Evolutionary conservation across 2,329 filamentous ascomycete species (phyloP), one percentile per base, ranked within the genome.

Genomic region (Diaporthe batatas): DNA sequence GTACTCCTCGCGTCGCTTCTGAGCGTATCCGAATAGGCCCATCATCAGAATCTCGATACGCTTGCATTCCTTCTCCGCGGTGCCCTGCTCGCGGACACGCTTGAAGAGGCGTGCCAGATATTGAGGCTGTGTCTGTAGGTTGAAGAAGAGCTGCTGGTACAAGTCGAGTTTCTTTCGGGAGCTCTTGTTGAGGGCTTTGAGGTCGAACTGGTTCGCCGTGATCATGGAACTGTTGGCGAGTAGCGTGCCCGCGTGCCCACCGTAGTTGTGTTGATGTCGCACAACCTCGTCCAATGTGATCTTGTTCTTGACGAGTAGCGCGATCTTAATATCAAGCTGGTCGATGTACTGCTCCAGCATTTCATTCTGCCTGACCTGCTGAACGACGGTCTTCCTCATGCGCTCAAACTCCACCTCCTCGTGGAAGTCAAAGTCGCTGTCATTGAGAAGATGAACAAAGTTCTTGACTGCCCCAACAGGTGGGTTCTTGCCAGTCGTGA

Each of bases 351-450:
- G 95, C 83, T 99, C 96, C 51, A 97, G 91, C 86, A 97, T 92
- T 83, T 99, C 96, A 79, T 99, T 99, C 78, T 98, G 95, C 62
- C 96, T 92, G 12, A 99, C 96, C 80, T 98, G 95, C 80, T 98
- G 95, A 8, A 99, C 95, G 21, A 99, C 96, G 5, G 94, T 97
- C 86, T 98, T 98, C 69, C 97, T 91, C 80, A 98, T 86, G 62
- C 95, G 91, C 82, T 99, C 96, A 77, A 98, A 98, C 80, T 99
- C 96, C 68, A 99, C 92, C 81, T 99, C 96, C 81, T 98, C 96
- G 80, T 99, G 97, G 83, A 99, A 99, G 81, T 99, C 96, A 78
- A 99, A 98, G 79, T 98, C 96, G 79, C 95, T 98, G 82, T 99
- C 96, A 79, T 98, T 99, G 72, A 99, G 91, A 49, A 99, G 88